phyloP scores from a whole-genome alignment of 169 alveolate species.

The Theileria sp. region DNA sequence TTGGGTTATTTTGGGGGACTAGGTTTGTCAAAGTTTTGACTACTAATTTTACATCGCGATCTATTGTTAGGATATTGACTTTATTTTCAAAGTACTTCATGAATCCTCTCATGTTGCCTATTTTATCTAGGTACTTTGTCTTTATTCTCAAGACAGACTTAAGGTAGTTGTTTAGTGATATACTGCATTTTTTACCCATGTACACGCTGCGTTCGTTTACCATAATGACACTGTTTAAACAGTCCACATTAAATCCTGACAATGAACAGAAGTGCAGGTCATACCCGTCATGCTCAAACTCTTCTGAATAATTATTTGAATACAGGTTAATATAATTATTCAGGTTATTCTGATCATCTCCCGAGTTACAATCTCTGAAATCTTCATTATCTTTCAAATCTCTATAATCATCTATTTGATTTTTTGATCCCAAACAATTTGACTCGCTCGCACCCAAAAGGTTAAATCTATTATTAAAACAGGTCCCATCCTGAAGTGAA shows the following conservation, averaged over 20 bases:
- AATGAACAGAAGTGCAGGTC: constrained; percentile 30
- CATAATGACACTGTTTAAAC: constrained; percentile 34
- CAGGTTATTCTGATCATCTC: background rate
- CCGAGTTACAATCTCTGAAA: background rate
- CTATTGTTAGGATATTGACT: constrained; percentile 7
- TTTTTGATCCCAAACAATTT: background rate
- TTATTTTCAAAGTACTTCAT: constrained; percentile 1
- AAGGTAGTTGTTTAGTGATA: constrained; percentile 37
- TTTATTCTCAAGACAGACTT: constrained; percentile 11
- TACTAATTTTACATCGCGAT: constrained; percentile 4
- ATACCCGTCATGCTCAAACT: constrained; percentile 18
- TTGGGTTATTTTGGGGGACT: constrained; percentile 15
- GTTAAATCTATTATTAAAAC: background rate
- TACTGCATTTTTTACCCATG: constrained; percentile 24
- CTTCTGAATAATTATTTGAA: background rate
- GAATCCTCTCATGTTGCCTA: constrained; percentile 20
- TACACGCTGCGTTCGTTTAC: constrained; percentile 23
- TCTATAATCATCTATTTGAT: background rate
- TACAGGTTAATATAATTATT: background rate
- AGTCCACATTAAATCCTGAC: constrained; percentile 14
- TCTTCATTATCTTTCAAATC: background rate
- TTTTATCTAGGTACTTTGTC: constrained; percentile 1
- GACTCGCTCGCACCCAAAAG: background rate
- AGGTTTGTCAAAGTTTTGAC: constrained; percentile 15
- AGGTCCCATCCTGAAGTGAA: constrained; percentile 4